Percentiles rank a stretch among this genome's conserved stretches.
Conservation (phyloP, 2,329 filamentous ascomycete species). For the Penicillium nordicum region DNA sequence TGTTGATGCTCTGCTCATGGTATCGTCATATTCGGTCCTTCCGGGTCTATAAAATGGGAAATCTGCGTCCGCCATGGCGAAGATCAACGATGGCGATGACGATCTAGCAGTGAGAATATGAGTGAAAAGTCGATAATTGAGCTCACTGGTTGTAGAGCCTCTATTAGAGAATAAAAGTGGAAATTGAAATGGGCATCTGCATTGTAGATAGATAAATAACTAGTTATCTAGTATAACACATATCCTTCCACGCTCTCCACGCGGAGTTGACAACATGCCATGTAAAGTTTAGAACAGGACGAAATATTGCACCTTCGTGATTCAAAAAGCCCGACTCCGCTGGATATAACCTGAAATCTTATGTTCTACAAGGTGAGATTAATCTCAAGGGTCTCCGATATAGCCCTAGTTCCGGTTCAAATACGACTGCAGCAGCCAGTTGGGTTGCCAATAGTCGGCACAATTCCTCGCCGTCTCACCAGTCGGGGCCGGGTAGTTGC, state of each 20-base stretch:
- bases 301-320: constrained; percentile 4
- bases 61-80: constrained; percentile 5
- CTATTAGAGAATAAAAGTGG: neutral
- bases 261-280: neutral
- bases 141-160: neutral
- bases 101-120: neutral
- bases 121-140: neutral
- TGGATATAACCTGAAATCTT: neutral
- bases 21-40: constrained; percentile 4
- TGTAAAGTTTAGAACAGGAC: constrained; percentile 5
- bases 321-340: neutral
- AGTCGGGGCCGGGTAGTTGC: constrained; percentile 8
- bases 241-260: constrained; percentile 1
- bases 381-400: neutral
- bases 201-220: neutral
- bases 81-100: neutral
- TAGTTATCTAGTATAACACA: neutral
- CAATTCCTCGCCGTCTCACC: constrained; percentile 14
- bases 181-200: neutral
- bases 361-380: neutral
- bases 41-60: constrained; percentile 11
- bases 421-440: neutral
- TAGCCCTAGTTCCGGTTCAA: neutral
- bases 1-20: constrained; percentile 12
- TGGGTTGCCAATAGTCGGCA: constrained; percentile 17